Conservation (phyloP, 2,329 filamentous ascomycete genomes). For the Scolecobasidium constrictum region DNA sequence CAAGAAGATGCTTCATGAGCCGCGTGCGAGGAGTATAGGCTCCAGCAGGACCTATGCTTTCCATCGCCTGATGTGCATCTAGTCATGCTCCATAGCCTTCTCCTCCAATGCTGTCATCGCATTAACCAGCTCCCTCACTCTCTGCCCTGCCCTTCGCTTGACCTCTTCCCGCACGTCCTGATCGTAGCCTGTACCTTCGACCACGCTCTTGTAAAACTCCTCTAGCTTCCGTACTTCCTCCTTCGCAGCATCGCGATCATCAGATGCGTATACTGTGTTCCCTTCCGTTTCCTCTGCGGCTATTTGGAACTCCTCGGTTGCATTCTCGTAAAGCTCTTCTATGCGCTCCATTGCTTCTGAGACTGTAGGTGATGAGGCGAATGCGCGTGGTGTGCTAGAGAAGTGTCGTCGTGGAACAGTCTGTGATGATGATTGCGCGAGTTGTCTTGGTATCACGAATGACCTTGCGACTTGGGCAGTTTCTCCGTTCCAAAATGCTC, state of each 20-base stretch:
- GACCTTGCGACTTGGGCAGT: too few relatives aligned
- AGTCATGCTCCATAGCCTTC: conserved; percentile 37
- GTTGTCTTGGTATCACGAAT: too few relatives aligned
- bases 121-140: conserved; percentile 43
- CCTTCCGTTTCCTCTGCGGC: conserved; percentile 42
- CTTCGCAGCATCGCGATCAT: conserved; percentile 41
- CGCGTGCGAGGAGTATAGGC: too few relatives aligned
- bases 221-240: conserved; percentile 41
- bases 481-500: too few relatives aligned
- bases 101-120: conserved; percentile 42
- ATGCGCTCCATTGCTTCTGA: neutral
- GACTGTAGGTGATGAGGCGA: neutral
- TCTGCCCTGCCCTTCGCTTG: conserved; percentile 36
- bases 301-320: conserved; percentile 32
- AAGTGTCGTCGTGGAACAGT: too few relatives aligned
- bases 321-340: neutral
- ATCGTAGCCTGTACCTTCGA: conserved; percentile 26
- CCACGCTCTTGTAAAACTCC: conserved; percentile 32
- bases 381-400: too few relatives aligned
- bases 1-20: too few relatives aligned
- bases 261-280: conserved; percentile 43
- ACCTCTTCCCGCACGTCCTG: conserved; percentile 37
- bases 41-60: too few relatives aligned
- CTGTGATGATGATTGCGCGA: too few relatives aligned
- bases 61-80: conserved; percentile 7